A percentile compares a stretch with the other conserved stretches of the same genome.
Conservation (phyloP, 2,329 filamentous ascomycete species). For the Colletotrichum sp. region DNA sequence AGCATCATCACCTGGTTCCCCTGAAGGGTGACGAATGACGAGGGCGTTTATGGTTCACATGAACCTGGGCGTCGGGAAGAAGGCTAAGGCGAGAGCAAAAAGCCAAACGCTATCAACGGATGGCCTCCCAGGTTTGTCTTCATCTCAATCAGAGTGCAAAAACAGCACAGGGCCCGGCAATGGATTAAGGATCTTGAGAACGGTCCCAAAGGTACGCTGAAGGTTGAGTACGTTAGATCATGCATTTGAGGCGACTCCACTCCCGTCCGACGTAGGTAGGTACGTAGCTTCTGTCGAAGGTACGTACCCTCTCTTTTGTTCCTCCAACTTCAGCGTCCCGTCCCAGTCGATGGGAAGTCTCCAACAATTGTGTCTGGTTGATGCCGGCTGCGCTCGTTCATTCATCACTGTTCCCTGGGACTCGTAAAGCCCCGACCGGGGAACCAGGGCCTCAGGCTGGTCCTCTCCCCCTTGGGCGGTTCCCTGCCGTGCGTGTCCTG, state of each 20-base stretch:
- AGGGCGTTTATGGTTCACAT: neutral
- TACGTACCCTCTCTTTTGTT: conserved; percentile 11
- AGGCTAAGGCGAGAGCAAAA: neutral
- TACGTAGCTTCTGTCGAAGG: neutral
- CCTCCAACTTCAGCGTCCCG: neutral
- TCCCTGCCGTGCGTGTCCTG: conserved; percentile 2
- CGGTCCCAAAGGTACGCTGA: conserved; percentile 18
- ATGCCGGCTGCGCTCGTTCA: conserved; percentile 16
- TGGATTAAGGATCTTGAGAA: neutral
- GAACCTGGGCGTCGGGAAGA: neutral
- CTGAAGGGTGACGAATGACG: neutral
- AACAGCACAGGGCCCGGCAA: neutral
- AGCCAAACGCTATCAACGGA: neutral
- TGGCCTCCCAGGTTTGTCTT: neutral
- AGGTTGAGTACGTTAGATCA: conserved; percentile 20
- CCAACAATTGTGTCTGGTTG: conserved; percentile 14
- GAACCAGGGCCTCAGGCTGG: conserved; percentile 7
- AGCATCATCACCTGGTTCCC: neutral
- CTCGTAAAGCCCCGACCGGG: conserved; percentile 1
- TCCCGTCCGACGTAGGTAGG: conserved; percentile 1
- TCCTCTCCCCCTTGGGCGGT: neutral
- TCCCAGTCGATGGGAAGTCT: conserved; percentile 7
- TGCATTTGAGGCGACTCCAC: conserved; percentile 17
- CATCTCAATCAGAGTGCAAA: neutral
- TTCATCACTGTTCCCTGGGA: conserved; percentile 5